Base-by-base conservation (phyloP, 2,329 filamentous ascomycete genomes). In the Eurotiales sp. region DNA sequence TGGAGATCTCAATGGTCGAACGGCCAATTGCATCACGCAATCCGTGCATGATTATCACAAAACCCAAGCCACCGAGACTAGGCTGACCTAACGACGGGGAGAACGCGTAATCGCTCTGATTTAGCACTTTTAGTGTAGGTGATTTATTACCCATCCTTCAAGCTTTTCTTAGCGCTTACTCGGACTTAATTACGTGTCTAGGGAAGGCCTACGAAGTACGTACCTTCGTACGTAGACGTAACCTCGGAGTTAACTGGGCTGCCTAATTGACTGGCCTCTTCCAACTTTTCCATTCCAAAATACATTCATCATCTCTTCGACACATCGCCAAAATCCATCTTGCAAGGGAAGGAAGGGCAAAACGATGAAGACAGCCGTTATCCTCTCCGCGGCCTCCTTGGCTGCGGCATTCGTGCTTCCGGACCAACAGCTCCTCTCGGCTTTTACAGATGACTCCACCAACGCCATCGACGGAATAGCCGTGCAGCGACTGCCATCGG, bases 371-470 rank as follows among this genome's bases (percentile, higher is more conserved):
- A 45, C 51, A 3, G 66, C 77, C 61, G 62, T 65, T 41, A 62
- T 67, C 32, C 62, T 79, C 59, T 70, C 75, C 49, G 63, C 78
- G 34, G 71, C 73, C 52, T 73, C 74, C 19, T 58, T 77, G 51
- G 65, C 69, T 50, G 66, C 73, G 36, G 76, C 75, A 39, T 70
- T 80, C 44, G 74, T 80, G 50, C 65, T 81, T 46, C 75, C 76
- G 8, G 62, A 50, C 10, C 51, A 53, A 34, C 51, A 76, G 53
- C 66, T 77, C 44, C 69, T 79, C 55, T 65, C 46, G 57, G 70
- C 48, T 46, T 74, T 52, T 59, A 63, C 51, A 65, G 43, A 50
- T n/a, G 37, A 54, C 27, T n/a, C 36, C n/a, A 21, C 8, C 43
- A n/a, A n/a, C n/a, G n/a, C n/a, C n/a, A n/a, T n/a, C n/a, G n/a